phyloP scores from a whole-genome alignment of 1,284 basidiomycete genomes.

The Leccinum variabile region DNA sequence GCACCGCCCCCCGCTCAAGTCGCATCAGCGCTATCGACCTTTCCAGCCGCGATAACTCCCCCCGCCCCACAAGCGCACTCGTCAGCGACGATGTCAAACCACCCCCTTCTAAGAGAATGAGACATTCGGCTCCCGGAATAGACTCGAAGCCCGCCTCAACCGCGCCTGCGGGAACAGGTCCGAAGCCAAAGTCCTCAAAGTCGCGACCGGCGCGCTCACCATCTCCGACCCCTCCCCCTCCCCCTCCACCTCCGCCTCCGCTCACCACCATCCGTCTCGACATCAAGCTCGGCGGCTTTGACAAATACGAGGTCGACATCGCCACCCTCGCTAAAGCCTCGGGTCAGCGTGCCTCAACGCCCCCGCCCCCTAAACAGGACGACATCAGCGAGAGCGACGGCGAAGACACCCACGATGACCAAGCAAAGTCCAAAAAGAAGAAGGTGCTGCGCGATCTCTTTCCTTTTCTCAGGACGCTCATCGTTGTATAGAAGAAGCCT shows the following conservation, averaged over 20 bases:
- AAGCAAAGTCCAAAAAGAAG: slow-evolving; percentile 42
- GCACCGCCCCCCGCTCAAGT: slow-evolving; percentile 13
- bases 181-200: slow-evolving; percentile 37
- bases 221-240: slow-evolving; percentile 53
- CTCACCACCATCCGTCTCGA: slow-evolving; percentile 69
- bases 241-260: slow-evolving; percentile 45
- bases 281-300: slow-evolving; percentile 67
- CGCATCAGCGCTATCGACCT: slow-evolving; percentile 27
- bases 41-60: slow-evolving; percentile 34
- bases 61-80: slow-evolving; percentile 7
- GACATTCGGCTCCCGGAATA: slow-evolving; percentile 24
- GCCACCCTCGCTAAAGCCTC: slow-evolving; percentile 55
- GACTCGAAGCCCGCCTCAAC: slow-evolving; percentile 31
- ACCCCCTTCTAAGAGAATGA: slow-evolving; percentile 34
- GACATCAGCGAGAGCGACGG: slow-evolving; percentile 56
- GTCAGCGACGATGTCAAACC: slow-evolving; percentile 28
- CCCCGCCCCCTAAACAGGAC: slow-evolving; percentile 46
- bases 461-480: slow-evolving; percentile 7
- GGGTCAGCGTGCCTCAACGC: slow-evolving; percentile 63
- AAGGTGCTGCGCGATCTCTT: slow-evolving; percentile 35
- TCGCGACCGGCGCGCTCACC: slow-evolving; percentile 53
- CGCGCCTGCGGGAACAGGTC: slow-evolving; percentile 29
- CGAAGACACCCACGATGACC: slow-evolving; percentile 45
- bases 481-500: slow-evolving; percentile 48
- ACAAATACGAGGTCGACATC: slow-evolving; percentile 73